These are phyloP conservation scores for Fibroporia radiculosa DNA, from an alignment of 768 basidiomycete species.

Conservation along the genomic window DNA sequence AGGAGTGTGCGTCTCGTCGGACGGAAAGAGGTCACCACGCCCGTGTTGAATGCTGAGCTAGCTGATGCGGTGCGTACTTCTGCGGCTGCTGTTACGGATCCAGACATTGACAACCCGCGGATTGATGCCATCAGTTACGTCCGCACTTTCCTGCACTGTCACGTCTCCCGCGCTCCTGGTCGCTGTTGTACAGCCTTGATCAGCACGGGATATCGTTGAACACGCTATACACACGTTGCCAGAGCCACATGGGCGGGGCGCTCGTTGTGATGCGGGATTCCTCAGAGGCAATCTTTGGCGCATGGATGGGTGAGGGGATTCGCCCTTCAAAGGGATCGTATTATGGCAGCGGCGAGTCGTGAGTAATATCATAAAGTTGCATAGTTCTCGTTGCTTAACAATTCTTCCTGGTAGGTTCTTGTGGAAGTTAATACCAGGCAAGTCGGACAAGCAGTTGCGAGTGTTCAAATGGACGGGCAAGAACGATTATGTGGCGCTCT, in stretches of 20 bases:
- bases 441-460: constrained; percentile 35
- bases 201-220: constrained; percentile 91
- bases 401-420: constrained; percentile 51
- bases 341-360: constrained; percentile 89
- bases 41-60: constrained; percentile 43
- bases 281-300: constrained; percentile 66
- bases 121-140: constrained; percentile 48
- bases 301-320: constrained; percentile 73
- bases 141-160: constrained; percentile 65
- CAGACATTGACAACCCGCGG: background rate
- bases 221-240: constrained; percentile 73
- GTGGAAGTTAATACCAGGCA: constrained; percentile 49
- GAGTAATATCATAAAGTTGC: constrained; percentile 11
- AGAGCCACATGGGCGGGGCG: constrained; percentile 36
- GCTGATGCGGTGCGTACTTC: constrained; percentile 51
- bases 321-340: constrained; percentile 55
- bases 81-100: background rate
- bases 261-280: constrained; percentile 64
- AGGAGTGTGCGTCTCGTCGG: constrained; percentile 46
- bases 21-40: constrained; percentile 44
- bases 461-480: constrained; percentile 80
- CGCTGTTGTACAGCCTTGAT: constrained; percentile 82
- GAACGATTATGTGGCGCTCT: constrained; percentile 87
- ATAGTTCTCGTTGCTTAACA: background rate
- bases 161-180: constrained; percentile 66